Conservation (phyloP, 78 protist species). For the Pigoraptor vietnamica region DNA sequence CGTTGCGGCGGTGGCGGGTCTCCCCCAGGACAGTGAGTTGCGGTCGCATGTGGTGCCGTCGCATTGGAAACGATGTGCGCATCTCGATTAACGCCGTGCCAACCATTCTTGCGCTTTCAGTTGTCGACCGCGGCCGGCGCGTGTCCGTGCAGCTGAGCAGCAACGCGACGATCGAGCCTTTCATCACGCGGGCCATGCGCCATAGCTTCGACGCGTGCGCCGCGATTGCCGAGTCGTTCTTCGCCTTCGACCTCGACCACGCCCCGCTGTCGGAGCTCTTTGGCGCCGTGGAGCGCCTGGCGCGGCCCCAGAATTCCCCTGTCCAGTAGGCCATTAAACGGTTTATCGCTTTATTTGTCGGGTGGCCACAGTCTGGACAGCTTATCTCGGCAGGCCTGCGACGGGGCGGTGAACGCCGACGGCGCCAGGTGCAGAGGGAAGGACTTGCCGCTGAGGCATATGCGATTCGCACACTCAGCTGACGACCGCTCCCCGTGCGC, state of each 20-base stretch:
- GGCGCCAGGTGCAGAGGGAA: not conserved
- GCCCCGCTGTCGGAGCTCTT: not conserved
- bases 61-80: too few species aligned
- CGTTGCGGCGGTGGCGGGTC: not conserved
- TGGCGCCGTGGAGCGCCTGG: too few species aligned
- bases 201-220: not conserved
- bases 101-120: too few species aligned
- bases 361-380: not conserved
- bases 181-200: not conserved
- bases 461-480: not conserved
- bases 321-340: too few species aligned
- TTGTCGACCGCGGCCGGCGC: not conserved
- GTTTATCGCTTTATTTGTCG: too few species aligned
- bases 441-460: constrained; percentile 9
- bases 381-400: not conserved
- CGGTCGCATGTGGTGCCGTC: too few species aligned
- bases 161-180: not conserved
- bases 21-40: not conserved
- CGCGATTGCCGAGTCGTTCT: not conserved
- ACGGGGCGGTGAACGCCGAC: not conserved
- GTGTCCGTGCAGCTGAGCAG: not conserved
- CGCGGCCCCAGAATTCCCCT: too few species aligned
- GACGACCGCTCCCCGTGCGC: not conserved
- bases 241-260: not conserved
- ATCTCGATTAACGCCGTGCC: too few species aligned